These are phyloP conservation scores for Apophysomyces elegans DNA, from an alignment of 371 early-diverging fungal genomes.

Conservation along the genomic window DNA sequence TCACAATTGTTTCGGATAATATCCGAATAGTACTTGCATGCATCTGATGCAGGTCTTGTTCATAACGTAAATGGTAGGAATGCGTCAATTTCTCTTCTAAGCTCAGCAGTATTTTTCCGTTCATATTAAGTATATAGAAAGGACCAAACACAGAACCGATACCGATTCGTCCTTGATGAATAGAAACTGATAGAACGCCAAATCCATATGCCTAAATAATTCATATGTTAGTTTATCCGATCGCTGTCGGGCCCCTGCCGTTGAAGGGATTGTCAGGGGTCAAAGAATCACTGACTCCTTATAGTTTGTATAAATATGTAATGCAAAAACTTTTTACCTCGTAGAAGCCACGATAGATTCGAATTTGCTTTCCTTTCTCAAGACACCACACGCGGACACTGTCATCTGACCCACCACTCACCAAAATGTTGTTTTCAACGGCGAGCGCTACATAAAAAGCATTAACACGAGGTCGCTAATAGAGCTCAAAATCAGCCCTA, in stretches of 20 bases:
- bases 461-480: not conserved
- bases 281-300: not conserved
- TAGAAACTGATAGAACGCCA: slow-evolving; percentile 12
- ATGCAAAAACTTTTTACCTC: not conserved
- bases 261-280: not conserved
- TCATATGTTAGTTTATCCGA: not conserved
- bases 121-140: slow-evolving; percentile 10
- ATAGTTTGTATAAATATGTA: not conserved
- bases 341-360: slow-evolving; percentile 8
- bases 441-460: slow-evolving; percentile 9
- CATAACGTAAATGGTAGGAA: slow-evolving; percentile 9
- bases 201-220: slow-evolving; percentile 1
- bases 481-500: not conserved
- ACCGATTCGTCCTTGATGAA: slow-evolving; percentile 9
- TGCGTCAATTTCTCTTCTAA: not conserved
- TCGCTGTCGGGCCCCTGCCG: slow-evolving; percentile 1
- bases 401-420: slow-evolving; percentile 14
- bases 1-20: slow-evolving; percentile 12
- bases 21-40: slow-evolving; percentile 11
- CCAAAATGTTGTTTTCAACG: not conserved
- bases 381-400: slow-evolving; percentile 10
- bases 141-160: slow-evolving; percentile 14
- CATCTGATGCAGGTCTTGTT: slow-evolving; percentile 9
- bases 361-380: slow-evolving; percentile 7
- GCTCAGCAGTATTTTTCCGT: not conserved